Conservation (phyloP, 1,284 basidiomycete species). For the Leccinum ambiguum region DNA sequence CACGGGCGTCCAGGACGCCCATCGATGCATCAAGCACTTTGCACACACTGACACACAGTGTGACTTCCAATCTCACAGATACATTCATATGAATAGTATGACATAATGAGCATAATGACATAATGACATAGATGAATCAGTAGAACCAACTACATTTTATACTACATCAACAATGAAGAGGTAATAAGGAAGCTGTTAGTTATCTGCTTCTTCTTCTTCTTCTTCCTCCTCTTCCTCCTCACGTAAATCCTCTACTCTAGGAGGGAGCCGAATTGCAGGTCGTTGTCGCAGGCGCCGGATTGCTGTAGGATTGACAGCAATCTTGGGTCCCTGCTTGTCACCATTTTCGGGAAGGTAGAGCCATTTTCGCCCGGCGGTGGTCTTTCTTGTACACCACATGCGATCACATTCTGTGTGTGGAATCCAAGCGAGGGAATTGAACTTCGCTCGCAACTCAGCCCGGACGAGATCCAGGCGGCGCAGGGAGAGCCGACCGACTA, state of each 20-base stretch:
- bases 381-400: slow-evolving; percentile 1
- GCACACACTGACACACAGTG: no score
- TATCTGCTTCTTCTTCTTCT: neutral
- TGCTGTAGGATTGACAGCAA: neutral
- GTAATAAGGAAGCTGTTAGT: no score
- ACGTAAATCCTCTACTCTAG: neutral
- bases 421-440: slow-evolving; percentile 1
- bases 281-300: neutral
- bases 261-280: neutral
- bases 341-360: neutral
- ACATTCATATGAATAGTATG: no score
- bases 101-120: no score
- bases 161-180: no score
- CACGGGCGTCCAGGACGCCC: no score
- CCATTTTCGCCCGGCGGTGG: neutral
- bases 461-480: neutral
- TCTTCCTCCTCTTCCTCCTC: neutral
- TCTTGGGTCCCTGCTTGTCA: neutral
- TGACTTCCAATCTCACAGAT: no score
- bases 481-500: neutral
- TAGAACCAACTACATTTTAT: no score
- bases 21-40: no score
- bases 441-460: neutral
- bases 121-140: no score
- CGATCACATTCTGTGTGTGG: neutral